These are phyloP conservation scores for Rhodotorula diobovata DNA, from an alignment of 768 basidiomycete genomes.

Conservation along the genomic window DNA sequence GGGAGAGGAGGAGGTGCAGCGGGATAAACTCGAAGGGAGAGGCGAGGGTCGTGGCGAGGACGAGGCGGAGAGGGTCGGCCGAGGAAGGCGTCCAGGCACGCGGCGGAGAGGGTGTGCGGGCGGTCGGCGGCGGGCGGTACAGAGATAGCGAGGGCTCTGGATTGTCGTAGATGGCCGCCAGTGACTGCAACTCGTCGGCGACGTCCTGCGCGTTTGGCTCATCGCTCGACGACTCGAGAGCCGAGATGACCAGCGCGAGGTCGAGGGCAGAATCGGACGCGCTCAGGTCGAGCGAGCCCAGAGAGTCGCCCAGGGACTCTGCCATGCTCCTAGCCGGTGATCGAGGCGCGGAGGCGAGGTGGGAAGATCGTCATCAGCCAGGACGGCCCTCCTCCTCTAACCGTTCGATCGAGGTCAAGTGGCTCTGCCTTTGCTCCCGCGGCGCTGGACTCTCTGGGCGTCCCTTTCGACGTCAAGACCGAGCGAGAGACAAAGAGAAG, in stretches of 20 bases:
- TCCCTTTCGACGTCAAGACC: no score
- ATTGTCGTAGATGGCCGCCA: conserved; percentile 24
- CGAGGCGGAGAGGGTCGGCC: conserved; percentile 17
- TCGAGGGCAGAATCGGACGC: conserved; percentile 12
- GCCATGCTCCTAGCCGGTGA: neutral
- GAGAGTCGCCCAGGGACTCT: neutral
- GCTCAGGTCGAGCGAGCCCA: conserved; percentile 1
- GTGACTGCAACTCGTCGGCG: conserved; percentile 16
- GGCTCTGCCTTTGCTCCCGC: no score
- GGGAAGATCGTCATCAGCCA: neutral
- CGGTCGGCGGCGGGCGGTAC: conserved; percentile 5
- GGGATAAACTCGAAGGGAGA: conserved; percentile 51
- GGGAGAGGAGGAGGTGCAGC: conserved; percentile 51
- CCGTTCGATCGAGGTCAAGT: no score
- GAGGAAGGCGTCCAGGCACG: conserved; percentile 2
- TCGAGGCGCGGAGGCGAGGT: neutral
- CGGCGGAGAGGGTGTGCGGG: conserved; percentile 5
- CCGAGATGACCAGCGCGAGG: conserved; percentile 11
- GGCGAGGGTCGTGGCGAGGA: conserved; percentile 50
- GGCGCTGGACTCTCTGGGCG: no score
- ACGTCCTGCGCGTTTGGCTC: neutral
- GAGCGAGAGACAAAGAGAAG: neutral
- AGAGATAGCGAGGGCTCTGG: neutral
- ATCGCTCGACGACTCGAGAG: conserved; percentile 8
- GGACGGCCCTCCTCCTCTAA: neutral